Conservation (phyloP, 371 early-diverging fungal species). For the Zychaea mexicana region DNA sequence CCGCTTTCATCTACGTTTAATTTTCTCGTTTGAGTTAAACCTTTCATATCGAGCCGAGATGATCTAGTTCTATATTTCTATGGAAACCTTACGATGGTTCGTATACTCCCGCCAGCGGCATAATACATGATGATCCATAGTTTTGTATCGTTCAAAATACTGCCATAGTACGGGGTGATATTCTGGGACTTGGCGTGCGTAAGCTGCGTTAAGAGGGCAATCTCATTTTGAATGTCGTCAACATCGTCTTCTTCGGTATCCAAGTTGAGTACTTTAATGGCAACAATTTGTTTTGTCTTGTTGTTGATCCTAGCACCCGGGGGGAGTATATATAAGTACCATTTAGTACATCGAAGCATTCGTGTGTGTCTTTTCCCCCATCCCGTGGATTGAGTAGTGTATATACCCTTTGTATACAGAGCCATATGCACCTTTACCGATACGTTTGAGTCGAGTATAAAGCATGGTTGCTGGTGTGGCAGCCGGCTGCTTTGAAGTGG, state of each 20-base stretch:
- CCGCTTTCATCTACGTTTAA: conserved; percentile 73
- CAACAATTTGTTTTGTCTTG: conserved; percentile 74
- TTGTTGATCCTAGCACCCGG: conserved; percentile 59
- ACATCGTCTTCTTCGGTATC: conserved; percentile 97
- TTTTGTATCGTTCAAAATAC: conserved; percentile 87
- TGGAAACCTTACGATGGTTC: conserved; percentile 72
- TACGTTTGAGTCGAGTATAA: conserved; percentile 46
- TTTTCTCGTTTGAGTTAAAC: not conserved
- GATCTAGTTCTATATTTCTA: not conserved
- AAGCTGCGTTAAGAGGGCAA: conserved; percentile 84
- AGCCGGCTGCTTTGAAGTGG: not conserved
- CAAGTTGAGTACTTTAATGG: conserved; percentile 95
- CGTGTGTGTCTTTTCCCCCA: too few relatives aligned
- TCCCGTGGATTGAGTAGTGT: too few relatives aligned
- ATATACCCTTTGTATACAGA: conserved; percentile 58
- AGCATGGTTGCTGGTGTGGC: conserved; percentile 35
- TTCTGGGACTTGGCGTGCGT: conserved; percentile 82
- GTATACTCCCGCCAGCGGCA: conserved; percentile 93
- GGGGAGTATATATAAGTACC: too few relatives aligned
- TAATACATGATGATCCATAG: conserved; percentile 99
- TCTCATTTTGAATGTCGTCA: conserved; percentile 94
- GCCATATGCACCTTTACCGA: conserved; percentile 60
- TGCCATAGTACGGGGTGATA: conserved; percentile 94
- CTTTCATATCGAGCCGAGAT: not conserved
- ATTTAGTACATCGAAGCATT: too few relatives aligned